A percentile compares a stretch with the other conserved stretches of the same genome.
Conservation (phyloP, 2,329 filamentous ascomycete species). For the Microcyclospora pomicola region DNA sequence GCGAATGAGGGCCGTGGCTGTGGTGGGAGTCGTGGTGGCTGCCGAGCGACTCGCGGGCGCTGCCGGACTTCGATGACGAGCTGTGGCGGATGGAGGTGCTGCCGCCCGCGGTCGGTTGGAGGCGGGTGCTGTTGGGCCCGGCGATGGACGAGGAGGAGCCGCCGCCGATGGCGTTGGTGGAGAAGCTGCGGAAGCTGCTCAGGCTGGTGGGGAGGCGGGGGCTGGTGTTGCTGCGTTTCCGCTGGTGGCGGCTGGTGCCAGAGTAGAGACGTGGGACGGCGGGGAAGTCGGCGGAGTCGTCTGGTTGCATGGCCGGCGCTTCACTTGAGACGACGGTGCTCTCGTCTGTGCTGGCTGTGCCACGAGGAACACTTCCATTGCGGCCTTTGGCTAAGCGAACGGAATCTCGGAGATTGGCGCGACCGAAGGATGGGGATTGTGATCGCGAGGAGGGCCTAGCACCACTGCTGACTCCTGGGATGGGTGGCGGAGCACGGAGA, state of each 20-base stretch:
- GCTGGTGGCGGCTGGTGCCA: conserved; percentile 48
- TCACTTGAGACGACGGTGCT: neutral
- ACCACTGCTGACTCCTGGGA: conserved; percentile 1
- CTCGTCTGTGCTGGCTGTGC: conserved; percentile 10
- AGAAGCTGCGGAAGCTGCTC: conserved; percentile 67
- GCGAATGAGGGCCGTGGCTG: too few species aligned
- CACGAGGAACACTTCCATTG: neutral
- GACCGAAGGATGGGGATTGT: conserved; percentile 20
- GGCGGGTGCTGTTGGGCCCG: conserved; percentile 3
- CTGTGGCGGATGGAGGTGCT: conserved; percentile 6
- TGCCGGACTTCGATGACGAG: conserved; percentile 15
- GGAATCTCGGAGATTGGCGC: conserved; percentile 65
- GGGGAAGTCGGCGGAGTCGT: conserved; percentile 56
- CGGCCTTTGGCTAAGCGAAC: conserved; percentile 71
- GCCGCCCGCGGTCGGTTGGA: conserved; percentile 2
- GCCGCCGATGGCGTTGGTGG: conserved; percentile 32
- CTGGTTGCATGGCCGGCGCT: conserved; percentile 18
- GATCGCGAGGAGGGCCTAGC: conserved; percentile 4
- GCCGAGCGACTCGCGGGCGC: conserved; percentile 13
- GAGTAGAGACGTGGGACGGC: conserved; percentile 57
- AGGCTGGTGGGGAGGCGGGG: conserved; percentile 53
- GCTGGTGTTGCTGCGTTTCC: conserved; percentile 82
- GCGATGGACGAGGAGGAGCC: conserved; percentile 23
- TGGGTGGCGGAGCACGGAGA: conserved; percentile 15
- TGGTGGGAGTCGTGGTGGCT: conserved; percentile 5